Evolutionary conservation across 2,329 filamentous ascomycete species (phyloP), one percentile per base, ranked within the genome.

Genomic region (Nemania diffusa): DNA sequence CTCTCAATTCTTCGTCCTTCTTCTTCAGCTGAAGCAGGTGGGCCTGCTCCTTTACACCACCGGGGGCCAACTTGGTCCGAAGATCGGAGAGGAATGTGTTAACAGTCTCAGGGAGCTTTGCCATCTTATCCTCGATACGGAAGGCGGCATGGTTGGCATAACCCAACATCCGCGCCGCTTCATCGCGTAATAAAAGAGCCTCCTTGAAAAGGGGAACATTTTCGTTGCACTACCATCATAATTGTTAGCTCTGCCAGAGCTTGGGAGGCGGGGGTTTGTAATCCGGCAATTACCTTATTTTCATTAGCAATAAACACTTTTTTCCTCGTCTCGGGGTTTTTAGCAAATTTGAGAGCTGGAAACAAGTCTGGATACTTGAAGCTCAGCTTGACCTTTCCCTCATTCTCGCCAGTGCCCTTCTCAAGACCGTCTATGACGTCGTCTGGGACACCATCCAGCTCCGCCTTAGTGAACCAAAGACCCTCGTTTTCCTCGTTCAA

Each of bases 291-390:
- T 75, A 87, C 85, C 84, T 94, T 95, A 81, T 95, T 95, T 78
- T 94, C 91, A 74, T 94, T 94, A 13, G 85, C 87, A 68, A 94
- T 85, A 66, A 92, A 91, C 53, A 94, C 83, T 76, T 86, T 87
- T 75, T 87, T 87, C 59, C 92, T 86, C 3, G 88, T 90, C 69
- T 91, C 88, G 17, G 90, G 84, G 74, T 92, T 87, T 75, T 87
- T 86, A 51, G 91, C 91, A 76, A 93, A 94, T 82, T 94, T 95
- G 72, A 93, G 84, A 0, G 91, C 86, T 0, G 92, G 92, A 80
- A 93, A 92, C 42, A 93, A 84, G 76, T 94, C 92, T 1, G 92
- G 92, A 78, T 95, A 95, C 81, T 95, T 95, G 85, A 94, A 95
- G 5, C 88, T 90, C 46, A 95, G 83, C 79, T 88, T 90, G 73